Percentiles rank a stretch among this genome's conserved stretches.
Evolutionary conservation across 805 yeast genomes (phyloP).

Genomic region (Lipomyces starkeyi): DNA sequence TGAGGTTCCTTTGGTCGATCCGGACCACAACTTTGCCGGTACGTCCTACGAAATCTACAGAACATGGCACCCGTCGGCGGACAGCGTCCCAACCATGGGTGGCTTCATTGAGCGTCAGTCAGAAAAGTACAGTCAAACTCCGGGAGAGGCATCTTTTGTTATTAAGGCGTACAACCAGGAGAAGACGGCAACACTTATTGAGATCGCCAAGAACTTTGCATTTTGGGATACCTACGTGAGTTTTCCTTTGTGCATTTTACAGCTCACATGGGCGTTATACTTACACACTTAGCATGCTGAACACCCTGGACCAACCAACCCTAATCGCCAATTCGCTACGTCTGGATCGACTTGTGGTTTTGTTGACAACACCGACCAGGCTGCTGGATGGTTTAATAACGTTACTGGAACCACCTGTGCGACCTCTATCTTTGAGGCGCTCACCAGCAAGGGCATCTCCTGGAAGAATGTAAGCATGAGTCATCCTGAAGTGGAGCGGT

Average conservation of each 20-base stretch:
- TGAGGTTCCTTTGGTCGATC: conserved; percentile 10
- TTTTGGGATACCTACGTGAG: conserved; percentile 1
- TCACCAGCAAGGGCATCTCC: conserved; percentile 7
- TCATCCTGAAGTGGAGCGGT: neutral
- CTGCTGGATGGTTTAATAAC: conserved; percentile 4
- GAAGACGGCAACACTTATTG: neutral
- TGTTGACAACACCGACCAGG: conserved; percentile 15
- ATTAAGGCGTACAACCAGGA: conserved; percentile 4
- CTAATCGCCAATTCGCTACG: conserved; percentile 11
- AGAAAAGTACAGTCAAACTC: neutral
- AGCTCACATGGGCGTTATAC: neutral
- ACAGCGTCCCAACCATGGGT: conserved; percentile 14
- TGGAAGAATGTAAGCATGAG: neutral
- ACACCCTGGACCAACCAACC: conserved; percentile 15
- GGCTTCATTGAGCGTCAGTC: conserved; percentile 13
- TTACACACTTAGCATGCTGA: conserved; percentile 6
- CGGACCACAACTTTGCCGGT: conserved; percentile 12
- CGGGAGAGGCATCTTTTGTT: conserved; percentile 13
- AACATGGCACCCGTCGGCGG: conserved; percentile 7
- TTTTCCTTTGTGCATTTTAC: neutral
- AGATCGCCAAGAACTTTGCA: conserved; percentile 12
- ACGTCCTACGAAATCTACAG: conserved; percentile 6
- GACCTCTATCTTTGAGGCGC: conserved; percentile 14
- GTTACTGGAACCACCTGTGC: conserved; percentile 5
- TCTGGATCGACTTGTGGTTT: conserved; percentile 13